Evolutionary conservation across 129 eudicot species (phyloP), one percentile per base, ranked within the genome.

Genomic region (Flaveria linearis): DNA sequence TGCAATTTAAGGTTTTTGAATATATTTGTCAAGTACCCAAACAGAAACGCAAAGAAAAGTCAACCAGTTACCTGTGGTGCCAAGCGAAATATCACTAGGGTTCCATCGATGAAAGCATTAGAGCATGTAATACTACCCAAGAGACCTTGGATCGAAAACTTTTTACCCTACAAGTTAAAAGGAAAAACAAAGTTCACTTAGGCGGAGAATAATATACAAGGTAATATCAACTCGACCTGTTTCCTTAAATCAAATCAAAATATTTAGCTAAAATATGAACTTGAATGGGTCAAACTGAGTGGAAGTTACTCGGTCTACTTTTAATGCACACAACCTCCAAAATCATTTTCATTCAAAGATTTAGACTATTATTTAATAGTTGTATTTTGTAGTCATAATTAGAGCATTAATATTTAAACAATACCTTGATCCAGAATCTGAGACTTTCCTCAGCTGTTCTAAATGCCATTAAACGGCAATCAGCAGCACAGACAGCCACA

Each of bases 341-440:
- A 61, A 62, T 25, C 17, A 11, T 3, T 62, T 28, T 26, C 17
- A 14, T 62, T 57, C 12, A 20, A 13, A 25, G 17, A 61, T 61
- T 26, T 61, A 61, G 25, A 12, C 3, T 64, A 64, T 33, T 64
- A 39, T 14, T 20, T 14, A 30, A 14, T 33, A 63, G 25, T 58
- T 28, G 7, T 63, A 12, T 14, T 63, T 15, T 5, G 22, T 28
- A 63, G 23, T 64, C 70, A 64, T 36, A n/a, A 64, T 36, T 30
- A 30, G 28, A 64, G 0, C 39, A 36, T 4, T 15, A 6, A 45
- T 11, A 64, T n/a, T 64, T 15, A 33, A 33, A 30, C 45, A 64
- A 30, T 86, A 93, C 98, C 96, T 93, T 93, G 45, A 90, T 90
- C 98, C 98, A 93, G 75, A 91, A 91, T 79, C 98, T 88, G 77